A percentile compares a stretch with the other conserved stretches of the same genome.
Evolutionary conservation across 768 basidiomycete genomes (phyloP).

Genomic region (Suillus ampliporus): DNA sequence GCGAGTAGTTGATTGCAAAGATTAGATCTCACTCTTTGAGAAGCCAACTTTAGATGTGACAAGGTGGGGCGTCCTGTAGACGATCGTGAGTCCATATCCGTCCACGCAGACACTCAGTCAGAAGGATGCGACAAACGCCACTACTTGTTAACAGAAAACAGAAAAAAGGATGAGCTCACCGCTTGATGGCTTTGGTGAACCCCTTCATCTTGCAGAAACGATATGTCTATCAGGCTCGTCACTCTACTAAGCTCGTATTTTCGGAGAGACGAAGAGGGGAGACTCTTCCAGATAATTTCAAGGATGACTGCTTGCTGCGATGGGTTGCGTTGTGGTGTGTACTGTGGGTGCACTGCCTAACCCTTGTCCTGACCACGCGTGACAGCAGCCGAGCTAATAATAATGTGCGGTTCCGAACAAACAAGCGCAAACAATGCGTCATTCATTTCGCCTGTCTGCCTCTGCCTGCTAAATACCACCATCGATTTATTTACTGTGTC

Average conservation of each 20-base stretch:
- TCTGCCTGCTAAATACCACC: not conserved
- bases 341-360: not conserved
- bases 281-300: not conserved
- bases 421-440: not conserved
- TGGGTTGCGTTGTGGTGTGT: not conserved
- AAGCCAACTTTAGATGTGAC: conserved; percentile 88
- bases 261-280: not conserved
- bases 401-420: not conserved
- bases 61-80: conserved; percentile 83
- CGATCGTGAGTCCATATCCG: conserved; percentile 6
- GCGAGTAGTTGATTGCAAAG: conserved; percentile 1
- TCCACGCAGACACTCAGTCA: not conserved
- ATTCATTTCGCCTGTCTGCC: not conserved
- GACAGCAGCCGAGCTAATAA: not conserved
- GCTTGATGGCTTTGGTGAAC: conserved; percentile 73
- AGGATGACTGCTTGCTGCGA: not conserved
- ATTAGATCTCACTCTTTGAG: conserved; percentile 74
- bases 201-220: conserved; percentile 72
- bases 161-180: conserved; percentile 48
- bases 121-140: not conserved
- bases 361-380: not conserved
- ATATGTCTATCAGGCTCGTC: not conserved
- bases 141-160: not conserved
- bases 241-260: not conserved
- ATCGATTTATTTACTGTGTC: not conserved